phyloP scores from a whole-genome alignment of 805 yeast species.

The Metahyphopichia silvanorum region DNA sequence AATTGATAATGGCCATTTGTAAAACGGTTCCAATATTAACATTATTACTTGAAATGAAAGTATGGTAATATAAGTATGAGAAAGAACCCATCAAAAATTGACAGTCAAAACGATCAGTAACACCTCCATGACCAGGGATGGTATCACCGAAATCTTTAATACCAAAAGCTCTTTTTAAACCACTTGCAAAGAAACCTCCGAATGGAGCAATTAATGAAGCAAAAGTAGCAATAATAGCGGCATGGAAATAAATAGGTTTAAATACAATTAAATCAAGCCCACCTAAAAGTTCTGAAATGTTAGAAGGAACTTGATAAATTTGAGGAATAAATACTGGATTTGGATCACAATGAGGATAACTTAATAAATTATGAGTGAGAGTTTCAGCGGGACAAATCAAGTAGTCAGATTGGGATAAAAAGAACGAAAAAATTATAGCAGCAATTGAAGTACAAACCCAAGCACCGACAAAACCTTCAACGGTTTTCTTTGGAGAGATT shows the following conservation, averaged over 20 bases:
- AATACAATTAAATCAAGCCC: constrained; percentile 52
- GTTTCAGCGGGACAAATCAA: constrained; percentile 85
- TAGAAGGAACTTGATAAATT: constrained; percentile 69
- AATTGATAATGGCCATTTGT: constrained; percentile 70
- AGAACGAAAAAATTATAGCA: constrained; percentile 62
- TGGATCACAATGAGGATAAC: constrained; percentile 69
- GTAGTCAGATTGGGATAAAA: constrained; percentile 64
- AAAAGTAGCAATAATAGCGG: constrained; percentile 82
- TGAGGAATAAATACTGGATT: constrained; percentile 89
- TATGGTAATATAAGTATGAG: constrained; percentile 86
- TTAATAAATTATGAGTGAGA: constrained; percentile 58
- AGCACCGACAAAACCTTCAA: constrained; percentile 96
- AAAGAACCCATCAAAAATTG: constrained; percentile 98
- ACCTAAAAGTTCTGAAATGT: constrained; percentile 46
- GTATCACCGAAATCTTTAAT: constrained; percentile 98
- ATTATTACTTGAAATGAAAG: constrained; percentile 75
- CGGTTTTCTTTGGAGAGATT: constrained; percentile 95
- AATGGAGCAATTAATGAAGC: constrained; percentile 97
- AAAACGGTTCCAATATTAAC: constrained; percentile 71
- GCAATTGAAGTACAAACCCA: constrained; percentile 89
- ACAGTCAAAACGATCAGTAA: constrained; percentile 96
- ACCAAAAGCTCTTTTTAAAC: constrained; percentile 94
- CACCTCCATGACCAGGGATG: constrained; percentile 98
- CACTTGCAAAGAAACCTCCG: constrained; percentile 97
- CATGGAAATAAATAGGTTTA: constrained; percentile 89